A percentile compares a stretch with the other conserved stretches of the same genome.
phyloP scores from a whole-genome alignment of 106 monocot genomes.

The Allium cepa region DNA sequence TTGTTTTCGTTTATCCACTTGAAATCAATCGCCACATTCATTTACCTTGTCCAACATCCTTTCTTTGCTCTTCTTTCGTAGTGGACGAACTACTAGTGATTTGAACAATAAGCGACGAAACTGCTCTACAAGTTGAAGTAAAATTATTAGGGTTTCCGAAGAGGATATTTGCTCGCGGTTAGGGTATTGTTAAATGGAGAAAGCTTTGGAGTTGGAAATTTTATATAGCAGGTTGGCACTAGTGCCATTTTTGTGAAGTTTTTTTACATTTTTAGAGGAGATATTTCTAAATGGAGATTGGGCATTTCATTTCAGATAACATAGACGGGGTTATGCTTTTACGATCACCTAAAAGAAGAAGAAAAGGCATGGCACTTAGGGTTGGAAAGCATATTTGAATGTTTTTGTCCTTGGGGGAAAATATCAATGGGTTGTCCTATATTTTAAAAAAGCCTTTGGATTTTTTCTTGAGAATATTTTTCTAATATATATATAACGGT shows the following conservation, averaged over 20 bases:
- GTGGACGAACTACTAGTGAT: neutral
- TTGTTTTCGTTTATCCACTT: conserved; percentile 94
- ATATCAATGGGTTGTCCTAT: too few relatives aligned
- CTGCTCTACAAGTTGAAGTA: conserved; percentile 10
- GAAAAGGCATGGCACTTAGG: too few relatives aligned
- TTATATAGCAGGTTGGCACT: conserved; percentile 9
- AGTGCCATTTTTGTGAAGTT: neutral
- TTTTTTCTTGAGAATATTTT: too few relatives aligned
- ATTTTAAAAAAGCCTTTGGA: too few relatives aligned
- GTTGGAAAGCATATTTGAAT: too few relatives aligned
- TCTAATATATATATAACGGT: too few relatives aligned
- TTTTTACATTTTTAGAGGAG: too few relatives aligned
- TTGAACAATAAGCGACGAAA: conserved; percentile 18
- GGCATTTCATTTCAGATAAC: too few relatives aligned
- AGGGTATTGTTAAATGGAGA: conserved; percentile 22
- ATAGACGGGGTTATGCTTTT: too few relatives aligned
- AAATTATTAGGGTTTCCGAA: conserved; percentile 26
- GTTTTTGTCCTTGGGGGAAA: too few relatives aligned
- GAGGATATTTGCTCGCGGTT: neutral
- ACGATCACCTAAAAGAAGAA: too few relatives aligned
- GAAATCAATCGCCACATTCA: conserved; percentile 92
- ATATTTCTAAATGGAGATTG: too few relatives aligned
- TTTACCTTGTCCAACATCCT: conserved; percentile 25
- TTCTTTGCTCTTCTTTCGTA: conserved; percentile 24
- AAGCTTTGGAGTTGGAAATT: conserved; percentile 2